Conservation (phyloP, 2,329 filamentous ascomycete genomes). For the Cadophora malorum region DNA sequence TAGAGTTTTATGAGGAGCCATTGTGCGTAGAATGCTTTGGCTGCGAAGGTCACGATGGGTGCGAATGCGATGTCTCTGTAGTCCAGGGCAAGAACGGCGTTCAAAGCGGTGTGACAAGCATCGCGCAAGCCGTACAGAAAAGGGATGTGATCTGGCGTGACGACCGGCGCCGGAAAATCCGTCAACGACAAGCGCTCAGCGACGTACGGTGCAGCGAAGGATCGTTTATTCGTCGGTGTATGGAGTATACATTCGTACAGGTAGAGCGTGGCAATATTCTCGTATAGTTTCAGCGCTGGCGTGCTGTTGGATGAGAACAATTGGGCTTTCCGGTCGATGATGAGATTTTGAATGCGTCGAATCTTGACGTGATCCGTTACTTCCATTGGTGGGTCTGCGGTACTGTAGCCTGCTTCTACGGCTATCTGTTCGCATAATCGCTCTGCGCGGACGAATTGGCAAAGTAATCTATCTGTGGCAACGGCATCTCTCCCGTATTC, state of each 20-base stretch:
- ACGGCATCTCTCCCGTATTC: conserved; percentile 23
- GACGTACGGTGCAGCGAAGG: conserved; percentile 25
- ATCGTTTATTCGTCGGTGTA: conserved; percentile 22
- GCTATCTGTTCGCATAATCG: conserved; percentile 20
- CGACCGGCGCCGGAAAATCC: conserved; percentile 18
- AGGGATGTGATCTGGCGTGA: conserved; percentile 20
- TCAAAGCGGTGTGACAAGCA: conserved; percentile 17
- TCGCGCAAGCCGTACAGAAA: conserved; percentile 16
- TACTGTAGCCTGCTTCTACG: conserved; percentile 8
- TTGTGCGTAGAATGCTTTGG: conserved; percentile 19
- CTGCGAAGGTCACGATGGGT: conserved; percentile 14
- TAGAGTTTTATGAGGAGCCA: conserved; percentile 24
- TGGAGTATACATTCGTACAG: conserved; percentile 25
- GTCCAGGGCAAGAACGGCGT: conserved; percentile 10
- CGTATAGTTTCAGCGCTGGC: conserved; percentile 12
- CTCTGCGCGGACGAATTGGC: conserved; percentile 22
- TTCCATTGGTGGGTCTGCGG: background rate
- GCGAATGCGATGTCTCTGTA: conserved; percentile 8
- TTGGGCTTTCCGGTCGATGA: conserved; percentile 25
- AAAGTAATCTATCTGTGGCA: conserved; percentile 15
- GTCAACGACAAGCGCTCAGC: conserved; percentile 23
- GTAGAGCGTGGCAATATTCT: conserved; percentile 17
- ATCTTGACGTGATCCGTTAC: conserved; percentile 17
- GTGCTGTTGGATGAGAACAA: conserved; percentile 10
- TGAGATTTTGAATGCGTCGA: conserved; percentile 20